Evolutionary conservation across 352 stramenopile species (phyloP).

Genomic region (Pythium brassicae): DNA sequence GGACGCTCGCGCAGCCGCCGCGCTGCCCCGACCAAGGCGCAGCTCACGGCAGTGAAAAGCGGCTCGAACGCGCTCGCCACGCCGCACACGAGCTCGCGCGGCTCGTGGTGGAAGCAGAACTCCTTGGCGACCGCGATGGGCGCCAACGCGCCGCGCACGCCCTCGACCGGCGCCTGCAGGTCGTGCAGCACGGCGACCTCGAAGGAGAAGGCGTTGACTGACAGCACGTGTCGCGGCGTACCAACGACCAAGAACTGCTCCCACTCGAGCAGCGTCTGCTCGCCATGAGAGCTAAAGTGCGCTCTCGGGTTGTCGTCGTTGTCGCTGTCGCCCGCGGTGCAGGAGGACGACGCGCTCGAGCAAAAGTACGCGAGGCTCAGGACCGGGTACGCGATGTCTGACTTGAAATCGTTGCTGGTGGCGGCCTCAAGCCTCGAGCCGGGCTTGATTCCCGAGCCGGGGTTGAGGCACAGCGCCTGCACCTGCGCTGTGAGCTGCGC

Average conservation of each 20-base stretch:
- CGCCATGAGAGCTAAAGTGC: conserved; percentile 44
- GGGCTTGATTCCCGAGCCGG: conserved; percentile 14
- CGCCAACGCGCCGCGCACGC: background rate
- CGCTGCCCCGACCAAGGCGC: background rate
- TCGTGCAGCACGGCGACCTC: conserved; percentile 50
- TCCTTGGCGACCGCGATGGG: conserved; percentile 52
- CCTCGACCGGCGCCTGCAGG: conserved; percentile 27
- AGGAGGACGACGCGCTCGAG: conserved; percentile 7
- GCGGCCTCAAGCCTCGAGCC: conserved; percentile 3
- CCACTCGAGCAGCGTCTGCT: conserved; percentile 41
- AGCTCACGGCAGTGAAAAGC: conserved; percentile 41
- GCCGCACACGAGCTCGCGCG: conserved; percentile 30
- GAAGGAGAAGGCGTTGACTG: conserved; percentile 68
- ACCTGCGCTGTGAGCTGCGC: conserved; percentile 28
- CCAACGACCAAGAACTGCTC: conserved; percentile 56
- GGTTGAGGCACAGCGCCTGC: conserved; percentile 7
- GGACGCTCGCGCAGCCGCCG: background rate
- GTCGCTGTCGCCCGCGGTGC: background rate
- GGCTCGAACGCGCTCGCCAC: conserved; percentile 64
- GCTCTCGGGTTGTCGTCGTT: background rate
- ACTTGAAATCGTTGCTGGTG: conserved; percentile 12
- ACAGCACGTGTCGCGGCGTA: conserved; percentile 40
- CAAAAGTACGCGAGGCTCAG: conserved; percentile 51
- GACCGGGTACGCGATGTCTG: conserved; percentile 40
- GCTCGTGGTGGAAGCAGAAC: conserved; percentile 36